phyloP scores from a whole-genome alignment of 2,329 filamentous ascomycete species.

The Anthostomella pinea region DNA sequence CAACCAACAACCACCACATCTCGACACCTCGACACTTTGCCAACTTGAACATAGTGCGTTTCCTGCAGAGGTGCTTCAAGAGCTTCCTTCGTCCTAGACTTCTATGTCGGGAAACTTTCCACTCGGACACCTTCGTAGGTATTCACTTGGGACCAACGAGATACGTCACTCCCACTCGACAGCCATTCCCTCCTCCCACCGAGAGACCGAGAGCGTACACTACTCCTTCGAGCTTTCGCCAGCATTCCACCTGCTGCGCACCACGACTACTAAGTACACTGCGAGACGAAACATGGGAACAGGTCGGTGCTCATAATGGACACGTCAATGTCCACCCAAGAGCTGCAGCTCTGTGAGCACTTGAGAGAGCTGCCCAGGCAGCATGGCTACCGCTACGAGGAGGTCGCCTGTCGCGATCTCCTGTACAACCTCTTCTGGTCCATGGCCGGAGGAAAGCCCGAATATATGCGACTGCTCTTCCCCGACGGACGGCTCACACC shows the following conservation, averaged over 20 bases:
- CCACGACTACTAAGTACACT: background rate
- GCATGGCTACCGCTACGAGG: slow-evolving; percentile 73
- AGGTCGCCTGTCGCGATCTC: slow-evolving; percentile 68
- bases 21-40: no score
- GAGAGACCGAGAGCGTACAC: no score
- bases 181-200: slow-evolving; percentile 1
- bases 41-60: no score
- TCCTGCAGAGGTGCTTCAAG: no score
- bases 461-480: slow-evolving; percentile 79
- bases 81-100: no score
- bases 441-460: slow-evolving; percentile 70
- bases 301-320: slow-evolving; percentile 42
- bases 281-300: slow-evolving; percentile 19
- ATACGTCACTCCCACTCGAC: slow-evolving; percentile 5
- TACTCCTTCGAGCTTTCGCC: background rate
- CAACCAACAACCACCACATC: no score
- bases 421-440: slow-evolving; percentile 82
- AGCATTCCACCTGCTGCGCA: slow-evolving; percentile 2
- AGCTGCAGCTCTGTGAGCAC: slow-evolving; percentile 80
- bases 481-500: slow-evolving; percentile 65
- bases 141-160: background rate
- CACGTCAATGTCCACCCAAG: slow-evolving; percentile 58
- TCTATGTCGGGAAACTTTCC: no score
- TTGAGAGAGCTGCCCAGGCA: slow-evolving; percentile 73
- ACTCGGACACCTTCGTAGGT: background rate